phyloP scores from a whole-genome alignment of 164 flowering plant genomes.

The Umbellularia californica region DNA sequence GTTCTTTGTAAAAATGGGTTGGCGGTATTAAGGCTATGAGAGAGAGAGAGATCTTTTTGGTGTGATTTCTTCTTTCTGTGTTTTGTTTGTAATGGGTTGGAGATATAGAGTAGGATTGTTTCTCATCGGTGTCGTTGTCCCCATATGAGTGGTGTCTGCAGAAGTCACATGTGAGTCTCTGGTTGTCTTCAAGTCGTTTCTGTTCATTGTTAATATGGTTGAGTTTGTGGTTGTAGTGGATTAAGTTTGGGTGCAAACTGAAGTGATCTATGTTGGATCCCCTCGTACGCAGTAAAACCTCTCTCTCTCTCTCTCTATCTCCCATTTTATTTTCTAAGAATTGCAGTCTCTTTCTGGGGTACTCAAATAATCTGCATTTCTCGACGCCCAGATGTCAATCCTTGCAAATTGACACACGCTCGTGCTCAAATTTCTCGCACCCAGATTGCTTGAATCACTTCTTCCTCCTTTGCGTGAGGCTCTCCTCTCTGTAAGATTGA shows the following conservation, averaged over 20 bases:
- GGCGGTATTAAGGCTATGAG: no score
- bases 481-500: no score
- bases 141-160: constrained; percentile 93
- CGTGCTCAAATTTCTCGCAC: constrained; percentile 24
- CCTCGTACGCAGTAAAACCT: background rate
- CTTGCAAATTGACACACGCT: constrained; percentile 14
- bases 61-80: no score
- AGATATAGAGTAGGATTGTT: constrained; percentile 76
- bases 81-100: constrained; percentile 55
- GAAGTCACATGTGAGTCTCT: constrained; percentile 75
- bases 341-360: background rate
- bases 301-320: background rate
- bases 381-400: constrained; percentile 28
- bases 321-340: background rate
- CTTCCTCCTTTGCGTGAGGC: no score
- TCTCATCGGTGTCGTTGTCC: constrained; percentile 68
- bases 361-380: background rate
- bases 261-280: background rate
- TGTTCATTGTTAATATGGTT: background rate
- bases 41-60: no score
- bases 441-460: no score
- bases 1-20: no score
- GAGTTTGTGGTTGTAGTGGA: background rate
- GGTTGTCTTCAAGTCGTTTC: background rate
- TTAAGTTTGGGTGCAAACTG: background rate